Conservation (phyloP, 1,139 yeast genomes). For the Candida sp. region DNA sequence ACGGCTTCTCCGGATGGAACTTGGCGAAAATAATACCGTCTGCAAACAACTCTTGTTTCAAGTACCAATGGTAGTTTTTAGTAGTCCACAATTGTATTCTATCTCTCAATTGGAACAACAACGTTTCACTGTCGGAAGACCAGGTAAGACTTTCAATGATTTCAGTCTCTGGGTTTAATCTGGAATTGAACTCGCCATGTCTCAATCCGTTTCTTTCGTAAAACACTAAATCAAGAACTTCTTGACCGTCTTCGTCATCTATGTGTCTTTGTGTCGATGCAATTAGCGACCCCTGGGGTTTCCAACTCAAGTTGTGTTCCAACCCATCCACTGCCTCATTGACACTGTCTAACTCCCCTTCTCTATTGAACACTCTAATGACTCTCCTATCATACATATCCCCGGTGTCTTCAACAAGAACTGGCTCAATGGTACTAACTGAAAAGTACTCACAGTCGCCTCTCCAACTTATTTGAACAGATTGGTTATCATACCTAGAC, state of each 20-base stretch:
- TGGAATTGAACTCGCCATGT: slow-evolving; percentile 82
- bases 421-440: slow-evolving; percentile 64
- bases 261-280: slow-evolving; percentile 75
- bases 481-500: slow-evolving; percentile 54
- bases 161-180: slow-evolving; percentile 55
- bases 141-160: slow-evolving; percentile 64
- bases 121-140: slow-evolving; percentile 83
- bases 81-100: slow-evolving; percentile 87
- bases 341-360: slow-evolving; percentile 80
- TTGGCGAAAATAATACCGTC: slow-evolving; percentile 52
- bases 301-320: slow-evolving; percentile 81
- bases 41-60: slow-evolving; percentile 74
- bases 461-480: slow-evolving; percentile 79
- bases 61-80: slow-evolving; percentile 95
- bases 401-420: slow-evolving; percentile 40
- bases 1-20: slow-evolving; percentile 93
- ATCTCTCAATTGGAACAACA: slow-evolving; percentile 67
- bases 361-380: slow-evolving; percentile 80
- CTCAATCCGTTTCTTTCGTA: slow-evolving; percentile 94
- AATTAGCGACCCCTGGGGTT: slow-evolving; percentile 88
- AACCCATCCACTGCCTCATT: slow-evolving; percentile 91
- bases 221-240: slow-evolving; percentile 64
- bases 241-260: slow-evolving; percentile 53
- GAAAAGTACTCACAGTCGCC: slow-evolving; percentile 92
- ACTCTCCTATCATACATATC: slow-evolving; percentile 67